These are phyloP conservation scores for Lecanicillium sp. DNA, from an alignment of 2,329 filamentous ascomycete species.

Conservation along the genomic window DNA sequence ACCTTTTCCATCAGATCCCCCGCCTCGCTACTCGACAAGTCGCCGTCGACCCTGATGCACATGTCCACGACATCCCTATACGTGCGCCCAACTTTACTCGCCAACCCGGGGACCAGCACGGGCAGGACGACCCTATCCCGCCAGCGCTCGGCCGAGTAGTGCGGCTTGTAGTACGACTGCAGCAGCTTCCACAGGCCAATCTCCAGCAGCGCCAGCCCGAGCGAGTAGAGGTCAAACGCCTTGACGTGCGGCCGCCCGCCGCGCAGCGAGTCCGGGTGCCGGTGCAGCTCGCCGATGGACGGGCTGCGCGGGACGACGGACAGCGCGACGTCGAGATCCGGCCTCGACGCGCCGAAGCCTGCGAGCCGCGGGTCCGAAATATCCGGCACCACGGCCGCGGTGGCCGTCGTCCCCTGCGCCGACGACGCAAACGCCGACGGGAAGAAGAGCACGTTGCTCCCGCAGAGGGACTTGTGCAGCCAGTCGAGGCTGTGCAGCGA, in stretches of 20 bases:
- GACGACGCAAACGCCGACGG: conserved; percentile 29
- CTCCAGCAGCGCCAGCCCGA: conserved; percentile 43
- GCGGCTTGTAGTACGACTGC: conserved; percentile 30
- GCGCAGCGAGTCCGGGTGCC: conserved; percentile 35
- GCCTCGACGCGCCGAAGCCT: conserved; percentile 48
- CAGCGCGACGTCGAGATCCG: conserved; percentile 41
- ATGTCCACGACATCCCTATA: conserved; percentile 34
- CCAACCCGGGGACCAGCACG: conserved; percentile 31
- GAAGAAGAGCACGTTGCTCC: conserved; percentile 47
- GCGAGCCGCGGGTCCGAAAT: conserved; percentile 37
- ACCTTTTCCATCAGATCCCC: conserved; percentile 33
- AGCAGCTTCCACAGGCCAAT: conserved; percentile 40
- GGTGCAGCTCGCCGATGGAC: conserved; percentile 35
- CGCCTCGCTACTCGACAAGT: conserved; percentile 27
- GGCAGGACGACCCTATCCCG: conserved; percentile 33
- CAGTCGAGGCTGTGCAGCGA: conserved; percentile 47
- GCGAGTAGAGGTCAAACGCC: conserved; percentile 43
- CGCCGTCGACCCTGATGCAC: conserved; percentile 29
- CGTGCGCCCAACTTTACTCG: conserved; percentile 30
- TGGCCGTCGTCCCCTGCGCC: conserved; percentile 23
- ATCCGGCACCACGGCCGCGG: conserved; percentile 29
- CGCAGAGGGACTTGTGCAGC: conserved; percentile 50
- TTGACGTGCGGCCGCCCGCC: conserved; percentile 36
- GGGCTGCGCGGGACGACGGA: conserved; percentile 37
- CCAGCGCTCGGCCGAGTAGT: conserved; percentile 33